Evolutionary conservation across 306 rosid species (phyloP), one percentile per base, ranked within the genome.

Genomic region (Alnus glutinosa): DNA sequence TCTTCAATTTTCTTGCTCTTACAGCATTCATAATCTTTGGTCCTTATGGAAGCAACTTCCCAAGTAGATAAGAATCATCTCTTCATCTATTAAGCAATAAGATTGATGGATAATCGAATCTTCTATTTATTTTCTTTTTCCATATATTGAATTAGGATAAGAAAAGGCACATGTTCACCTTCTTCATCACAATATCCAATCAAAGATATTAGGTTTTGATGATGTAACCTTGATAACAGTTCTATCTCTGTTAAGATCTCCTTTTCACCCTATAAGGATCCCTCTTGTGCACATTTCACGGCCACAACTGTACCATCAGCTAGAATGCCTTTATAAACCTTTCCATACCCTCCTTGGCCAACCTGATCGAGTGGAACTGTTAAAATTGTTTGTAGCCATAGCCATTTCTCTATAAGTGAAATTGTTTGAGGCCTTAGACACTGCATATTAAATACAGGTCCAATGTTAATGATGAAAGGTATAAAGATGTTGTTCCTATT

Each of bases 311-410:
- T 85, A 49, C 83, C 89, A 86, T 91, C 86, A 9, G 83, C 82
- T 13, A 96, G 78, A 83, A 85, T 75, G 59, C 99, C 99, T 85
- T 72, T 91, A 72, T 96, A 96, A 80, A 96, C 99, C 84, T 83
- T 95, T 70, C 98, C 98, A 77, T 95, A 95, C 73, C 98, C 98
- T 86, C 98, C 98, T 89, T 62, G 95, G 30, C 98, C 98, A 78
- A 92, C 90, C 84, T 85, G n/a, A n/a, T n/a, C n/a, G 79, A 69
- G 67, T 58, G 7, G 97, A 81, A 78, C 78, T 83, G 82, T 88
- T 80, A 23, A 94, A 95, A 79, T 85, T 87, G 77, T 78, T 46
- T 11, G 98, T 91, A 57, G 98, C 98, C 48, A 16, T 80, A 75
- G 79, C 82, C 96, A 92, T 75, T 79, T 95, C 98, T 82, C 85